Base-by-base conservation (phyloP, 2,329 filamentous ascomycete species). In the Aspergillus intermedius region DNA sequence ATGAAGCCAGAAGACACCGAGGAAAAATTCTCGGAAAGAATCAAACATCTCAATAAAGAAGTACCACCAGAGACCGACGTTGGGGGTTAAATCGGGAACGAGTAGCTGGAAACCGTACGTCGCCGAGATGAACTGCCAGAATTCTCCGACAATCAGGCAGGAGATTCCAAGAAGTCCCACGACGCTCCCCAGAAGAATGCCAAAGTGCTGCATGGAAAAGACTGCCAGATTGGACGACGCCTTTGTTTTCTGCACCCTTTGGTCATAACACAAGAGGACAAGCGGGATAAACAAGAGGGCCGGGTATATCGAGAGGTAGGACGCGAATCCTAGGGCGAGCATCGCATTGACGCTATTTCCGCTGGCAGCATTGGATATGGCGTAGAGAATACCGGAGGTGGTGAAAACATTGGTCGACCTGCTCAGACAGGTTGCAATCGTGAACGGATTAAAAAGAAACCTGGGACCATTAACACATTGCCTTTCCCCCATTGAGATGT, bases 41-140 rank as follows among this genome's bases (percentile, higher is more conserved):
- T 98, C 93, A 67, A 98, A 98, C 83, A 98, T 98, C 66, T 98
- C 91, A 58, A 94, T 95, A 66, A 98, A 97, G 73, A 98, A 98
- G 71, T 98, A 98, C 93, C 93, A 98, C 93, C 93, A 98, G 1
- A 98, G 77, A 1, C 93, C 93, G 25, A 94, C 87, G 57, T 97
- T 98, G 10, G 93, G 93, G 0, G 91, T 94, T 37, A 98, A 77
- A 64, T 98, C 93, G 7, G 90, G 88, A 2, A 98, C 80, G 1
- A 93, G 83, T 34, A 98, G 78, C 60, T 95, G 91, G 42, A 95
- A 88, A 58, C 91, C 90, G 69, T 98, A 98, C 0, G 93, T 96
- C 17, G 90, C 89, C 6, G 79, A 71, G 17, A 97, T 70, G 62
- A 97, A 98, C 53, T 91, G 84, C 87, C 88, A 95, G 2, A 90